Evolutionary conservation across 2,329 filamentous ascomycete genomes (phyloP).

Genomic region (Trichoderma pleuroti): DNA sequence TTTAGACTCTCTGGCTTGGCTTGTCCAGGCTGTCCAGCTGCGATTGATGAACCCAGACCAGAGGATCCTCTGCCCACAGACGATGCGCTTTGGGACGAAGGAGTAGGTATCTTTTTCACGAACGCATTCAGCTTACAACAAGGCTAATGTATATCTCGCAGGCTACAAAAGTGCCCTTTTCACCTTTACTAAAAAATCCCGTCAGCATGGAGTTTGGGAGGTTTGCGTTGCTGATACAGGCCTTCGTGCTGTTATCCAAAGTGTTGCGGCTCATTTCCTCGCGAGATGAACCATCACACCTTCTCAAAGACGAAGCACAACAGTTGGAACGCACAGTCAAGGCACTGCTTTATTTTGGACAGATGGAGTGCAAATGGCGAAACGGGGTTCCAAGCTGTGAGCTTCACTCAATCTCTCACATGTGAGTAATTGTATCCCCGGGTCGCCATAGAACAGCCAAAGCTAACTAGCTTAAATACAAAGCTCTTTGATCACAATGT

Average conservation of each 20-base stretch:
- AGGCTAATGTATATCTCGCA: background rate
- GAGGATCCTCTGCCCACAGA: background rate
- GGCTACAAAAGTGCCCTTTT: background rate
- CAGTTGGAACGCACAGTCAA: background rate
- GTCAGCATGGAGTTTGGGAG: conserved; percentile 7
- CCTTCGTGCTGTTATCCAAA: background rate
- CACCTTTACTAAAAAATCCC: background rate
- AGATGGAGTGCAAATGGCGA: background rate
- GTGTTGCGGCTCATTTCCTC: background rate
- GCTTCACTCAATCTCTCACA: background rate
- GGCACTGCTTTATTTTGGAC: background rate
- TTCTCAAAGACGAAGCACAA: background rate
- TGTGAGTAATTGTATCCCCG: background rate
- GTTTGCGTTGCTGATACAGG: background rate
- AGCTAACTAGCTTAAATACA: background rate
- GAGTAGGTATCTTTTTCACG: background rate
- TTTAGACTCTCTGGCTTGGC: background rate
- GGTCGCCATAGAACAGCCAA: background rate
- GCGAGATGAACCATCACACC: background rate
- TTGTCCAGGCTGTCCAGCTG: background rate
- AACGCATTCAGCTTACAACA: background rate
- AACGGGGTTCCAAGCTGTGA: background rate
- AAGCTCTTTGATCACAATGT: conserved; percentile 5
- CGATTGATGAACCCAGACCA: background rate
- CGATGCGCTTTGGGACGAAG: conserved; percentile 4